phyloP scores from a whole-genome alignment of 176 grass and related monocot species.

The Aegilops speltoides region DNA sequence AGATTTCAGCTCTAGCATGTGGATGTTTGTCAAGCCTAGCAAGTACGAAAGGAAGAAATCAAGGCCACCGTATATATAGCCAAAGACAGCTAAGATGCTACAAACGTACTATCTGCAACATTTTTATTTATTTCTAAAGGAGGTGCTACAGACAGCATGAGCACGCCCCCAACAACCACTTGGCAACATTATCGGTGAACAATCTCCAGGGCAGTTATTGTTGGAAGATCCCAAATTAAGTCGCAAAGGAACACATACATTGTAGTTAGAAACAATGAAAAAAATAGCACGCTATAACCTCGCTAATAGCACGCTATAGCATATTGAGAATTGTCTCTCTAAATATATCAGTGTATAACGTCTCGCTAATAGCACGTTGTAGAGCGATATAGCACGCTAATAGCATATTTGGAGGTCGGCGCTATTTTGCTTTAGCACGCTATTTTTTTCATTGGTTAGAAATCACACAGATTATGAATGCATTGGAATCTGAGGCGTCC shows the following conservation, averaged over 20 bases:
- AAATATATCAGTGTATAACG: too few relatives aligned
- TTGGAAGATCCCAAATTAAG: neutral
- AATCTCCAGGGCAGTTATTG: neutral
- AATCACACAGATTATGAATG: neutral
- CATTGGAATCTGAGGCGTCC: neutral
- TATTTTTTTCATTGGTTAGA: too few relatives aligned
- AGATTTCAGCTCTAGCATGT: neutral
- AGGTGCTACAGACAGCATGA: neutral
- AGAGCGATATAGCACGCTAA: too few relatives aligned
- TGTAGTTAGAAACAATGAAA: too few relatives aligned
- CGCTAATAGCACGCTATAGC: too few relatives aligned
- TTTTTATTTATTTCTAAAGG: neutral
- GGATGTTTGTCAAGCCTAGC: neutral
- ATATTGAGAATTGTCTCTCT: too few relatives aligned
- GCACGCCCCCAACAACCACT: neutral
- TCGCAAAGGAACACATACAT: conserved; percentile 10
- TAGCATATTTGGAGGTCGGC: too few relatives aligned
- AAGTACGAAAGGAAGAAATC: too few relatives aligned
- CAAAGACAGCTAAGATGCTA: too few relatives aligned
- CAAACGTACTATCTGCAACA: neutral
- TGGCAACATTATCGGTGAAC: neutral
- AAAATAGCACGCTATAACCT: too few relatives aligned
- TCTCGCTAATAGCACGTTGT: too few relatives aligned
- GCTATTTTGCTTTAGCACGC: too few relatives aligned
- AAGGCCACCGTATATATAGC: neutral